phyloP scores from a whole-genome alignment of 2,329 filamentous ascomycete genomes.

The Diaporthe longicolla region DNA sequence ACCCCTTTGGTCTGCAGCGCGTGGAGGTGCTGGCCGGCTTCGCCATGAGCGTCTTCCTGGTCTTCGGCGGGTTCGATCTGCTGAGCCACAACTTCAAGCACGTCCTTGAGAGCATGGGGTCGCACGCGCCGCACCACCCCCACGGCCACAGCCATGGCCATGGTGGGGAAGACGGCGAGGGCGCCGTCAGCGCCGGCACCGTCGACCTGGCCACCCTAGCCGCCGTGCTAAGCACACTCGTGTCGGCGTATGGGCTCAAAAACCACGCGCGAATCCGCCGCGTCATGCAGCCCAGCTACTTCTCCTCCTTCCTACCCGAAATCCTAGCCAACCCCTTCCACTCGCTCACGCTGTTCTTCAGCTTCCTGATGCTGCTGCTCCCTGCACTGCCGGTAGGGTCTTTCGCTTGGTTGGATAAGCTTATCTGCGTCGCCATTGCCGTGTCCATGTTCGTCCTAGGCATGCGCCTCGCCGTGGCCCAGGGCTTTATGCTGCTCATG shows the following conservation, averaged over 20 bases:
- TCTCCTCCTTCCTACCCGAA: constrained; percentile 84
- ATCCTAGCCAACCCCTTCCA: constrained; percentile 96
- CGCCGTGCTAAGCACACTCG: constrained; percentile 84
- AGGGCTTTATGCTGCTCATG: constrained; percentile 97
- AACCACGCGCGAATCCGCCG: constrained; percentile 95
- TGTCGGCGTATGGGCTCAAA: constrained; percentile 88
- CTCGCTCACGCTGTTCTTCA: constrained; percentile 92
- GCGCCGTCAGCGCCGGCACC: constrained; percentile 76
- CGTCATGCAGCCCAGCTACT: constrained; percentile 80
- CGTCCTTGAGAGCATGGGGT: constrained; percentile 80
- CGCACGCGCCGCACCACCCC: constrained; percentile 80
- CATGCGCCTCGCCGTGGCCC: constrained; percentile 83
- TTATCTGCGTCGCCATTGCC: constrained; percentile 85
- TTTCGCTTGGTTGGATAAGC: constrained; percentile 86
- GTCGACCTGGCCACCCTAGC: constrained; percentile 86
- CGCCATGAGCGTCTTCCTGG: constrained; percentile 92
- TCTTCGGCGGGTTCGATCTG: constrained; percentile 98
- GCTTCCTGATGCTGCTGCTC: constrained; percentile 78
- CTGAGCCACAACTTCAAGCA: constrained; percentile 95
- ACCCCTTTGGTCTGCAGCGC: constrained; percentile 93
- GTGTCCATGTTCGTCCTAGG: constrained; percentile 91
- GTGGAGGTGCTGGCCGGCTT: constrained; percentile 96
- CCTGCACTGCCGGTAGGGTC: constrained; percentile 85
- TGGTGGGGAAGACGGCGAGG: constrained; percentile 32
- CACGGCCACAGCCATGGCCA: constrained; percentile 69